phyloP scores from a whole-genome alignment of 352 stramenopile genomes.

The Peronospora destructor region DNA sequence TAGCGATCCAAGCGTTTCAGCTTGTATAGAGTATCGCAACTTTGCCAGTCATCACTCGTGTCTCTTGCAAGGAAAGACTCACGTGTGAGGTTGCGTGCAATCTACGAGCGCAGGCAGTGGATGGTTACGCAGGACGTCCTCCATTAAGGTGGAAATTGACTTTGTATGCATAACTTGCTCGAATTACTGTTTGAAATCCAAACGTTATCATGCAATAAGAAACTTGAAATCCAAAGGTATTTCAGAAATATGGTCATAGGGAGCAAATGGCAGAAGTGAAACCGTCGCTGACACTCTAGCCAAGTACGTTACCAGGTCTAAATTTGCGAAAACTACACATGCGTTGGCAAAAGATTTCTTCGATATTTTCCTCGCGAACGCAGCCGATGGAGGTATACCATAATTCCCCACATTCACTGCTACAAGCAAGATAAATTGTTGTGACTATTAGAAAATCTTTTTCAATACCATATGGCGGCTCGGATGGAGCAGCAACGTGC shows the following conservation, averaged over 20 bases:
- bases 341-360: constrained; percentile 28
- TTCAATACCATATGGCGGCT: constrained; percentile 10
- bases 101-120: constrained; percentile 3
- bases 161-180: too few relatives aligned
- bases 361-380: constrained; percentile 23
- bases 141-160: too few relatives aligned
- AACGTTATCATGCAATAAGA: background rate
- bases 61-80: constrained; percentile 16
- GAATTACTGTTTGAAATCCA: too few relatives aligned
- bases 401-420: constrained; percentile 13
- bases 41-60: background rate
- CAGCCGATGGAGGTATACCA: constrained; percentile 24
- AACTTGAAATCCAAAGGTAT: constrained; percentile 20
- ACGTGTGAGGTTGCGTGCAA: background rate
- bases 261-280: constrained; percentile 7
- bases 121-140: too few relatives aligned
- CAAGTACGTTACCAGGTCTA: constrained; percentile 4
- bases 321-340: constrained; percentile 11
- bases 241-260: constrained; percentile 13
- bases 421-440: constrained; percentile 1
- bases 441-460: background rate
- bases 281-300: constrained; percentile 1
- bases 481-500: constrained; percentile 31
- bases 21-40: too few relatives aligned
- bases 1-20: constrained; percentile 3